Base-by-base conservation (phyloP, 1,139 yeast genomes). In the Candida neerlandica region DNA sequence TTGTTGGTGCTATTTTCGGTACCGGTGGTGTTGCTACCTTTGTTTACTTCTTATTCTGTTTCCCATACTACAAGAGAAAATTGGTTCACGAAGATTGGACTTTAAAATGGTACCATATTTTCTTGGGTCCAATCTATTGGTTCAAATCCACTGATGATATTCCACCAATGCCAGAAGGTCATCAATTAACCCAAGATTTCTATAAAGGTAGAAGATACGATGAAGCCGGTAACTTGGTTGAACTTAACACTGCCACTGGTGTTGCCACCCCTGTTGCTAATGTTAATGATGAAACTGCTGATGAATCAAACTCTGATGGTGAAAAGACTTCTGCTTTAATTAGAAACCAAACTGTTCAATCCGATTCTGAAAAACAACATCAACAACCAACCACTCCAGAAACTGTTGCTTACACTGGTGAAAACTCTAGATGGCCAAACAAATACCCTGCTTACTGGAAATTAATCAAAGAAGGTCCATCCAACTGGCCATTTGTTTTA, bases 61-160 rank as follows among this genome's bases (percentile, higher is more conserved):
- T 71, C 63, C 95, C 95, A 50, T 84, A 70, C 67, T 80, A 83
- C 67, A 73, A 76, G 62, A 81, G 91, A 70, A 82, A 78, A 63
- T 67, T 86, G 47, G 68, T 84, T 32, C 69, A 80, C 56, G 74
- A 82, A 50, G 95, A 86, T 65, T 84, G 91, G 89, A 82, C 86
- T 44, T 70, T 86, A 51, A 74, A 67, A 60, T 79, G 80, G 78
- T 82, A 77, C 61, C 85, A 85, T 53, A 60, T 82, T 51, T 65
- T 77, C 51, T 59, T 71, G 50, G 92, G 91, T 26, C 89, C 90
- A 48, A 58, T 69, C 41, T 82, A 70, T 58, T 83, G 66, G 69
- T 82, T 82, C 71, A 79, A 70, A 63, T 66, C 84, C 2, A 73
- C 78, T 26, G 86, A 82, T 55, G 66, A 73, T 50, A 84, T 84